These are phyloP conservation scores for Claviceps pusilla DNA, from an alignment of 2,329 filamentous ascomycete species.

Conservation along the genomic window DNA sequence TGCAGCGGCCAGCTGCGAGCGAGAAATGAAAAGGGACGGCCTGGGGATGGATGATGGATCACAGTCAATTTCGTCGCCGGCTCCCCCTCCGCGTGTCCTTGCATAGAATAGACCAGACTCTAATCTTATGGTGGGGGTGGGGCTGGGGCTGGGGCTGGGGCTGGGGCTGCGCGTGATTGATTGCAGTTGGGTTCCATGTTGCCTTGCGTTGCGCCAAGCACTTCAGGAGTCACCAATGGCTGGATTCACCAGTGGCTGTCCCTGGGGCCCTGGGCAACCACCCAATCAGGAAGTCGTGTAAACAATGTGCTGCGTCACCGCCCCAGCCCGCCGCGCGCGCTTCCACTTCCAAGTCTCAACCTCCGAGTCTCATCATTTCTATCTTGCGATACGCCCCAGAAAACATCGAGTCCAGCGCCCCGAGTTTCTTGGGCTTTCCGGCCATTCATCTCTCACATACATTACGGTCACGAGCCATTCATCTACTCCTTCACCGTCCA, in stretches of 20 bases:
- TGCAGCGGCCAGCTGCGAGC: no score
- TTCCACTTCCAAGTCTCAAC: neutral
- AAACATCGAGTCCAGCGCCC: neutral
- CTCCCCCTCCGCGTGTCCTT: no score
- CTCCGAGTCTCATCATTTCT: neutral
- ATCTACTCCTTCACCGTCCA: no score
- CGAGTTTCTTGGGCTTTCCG: neutral
- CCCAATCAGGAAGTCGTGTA: slow-evolving; percentile 7
- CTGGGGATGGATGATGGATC: no score
- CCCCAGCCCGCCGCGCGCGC: neutral
- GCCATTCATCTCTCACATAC: neutral
- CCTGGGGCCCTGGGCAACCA: slow-evolving; percentile 5
- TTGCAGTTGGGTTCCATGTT: neutral
- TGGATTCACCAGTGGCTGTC: neutral
- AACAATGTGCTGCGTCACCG: slow-evolving; percentile 5
- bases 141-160: neutral
- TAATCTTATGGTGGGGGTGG: neutral
- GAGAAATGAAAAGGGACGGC: no score
- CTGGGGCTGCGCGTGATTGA: neutral
- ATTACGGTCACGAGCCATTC: no score
- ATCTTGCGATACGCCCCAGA: neutral
- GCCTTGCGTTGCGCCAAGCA: no score
- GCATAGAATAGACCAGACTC: neutral
- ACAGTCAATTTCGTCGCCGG: neutral
- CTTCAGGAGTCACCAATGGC: no score